phyloP scores from a whole-genome alignment of 2,329 filamentous ascomycete species.

The Arthrocladium fulminans region DNA sequence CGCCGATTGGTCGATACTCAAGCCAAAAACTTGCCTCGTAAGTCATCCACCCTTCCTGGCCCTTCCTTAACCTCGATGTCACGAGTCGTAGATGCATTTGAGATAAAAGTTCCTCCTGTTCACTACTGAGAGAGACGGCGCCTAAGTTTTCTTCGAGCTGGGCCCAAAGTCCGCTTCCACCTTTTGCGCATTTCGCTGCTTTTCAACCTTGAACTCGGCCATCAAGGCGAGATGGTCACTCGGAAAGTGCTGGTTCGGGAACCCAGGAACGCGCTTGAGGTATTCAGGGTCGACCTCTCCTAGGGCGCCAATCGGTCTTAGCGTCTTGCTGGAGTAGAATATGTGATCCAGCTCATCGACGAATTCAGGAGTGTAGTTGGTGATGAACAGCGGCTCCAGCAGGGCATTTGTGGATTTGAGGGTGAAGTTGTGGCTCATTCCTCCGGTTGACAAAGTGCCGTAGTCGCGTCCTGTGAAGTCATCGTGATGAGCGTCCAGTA shows the following conservation, averaged over 20 bases:
- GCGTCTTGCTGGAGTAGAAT: constrained; percentile 87
- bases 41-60: not conserved
- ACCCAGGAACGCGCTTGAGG: constrained; percentile 76
- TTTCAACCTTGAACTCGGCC: constrained; percentile 82
- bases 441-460: constrained; percentile 83
- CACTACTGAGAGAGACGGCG: not conserved
- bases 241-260: constrained; percentile 90
- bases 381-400: constrained; percentile 72
- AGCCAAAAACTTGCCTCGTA: constrained; percentile 2
- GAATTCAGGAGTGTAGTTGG: constrained; percentile 95
- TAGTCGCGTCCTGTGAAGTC: constrained; percentile 78
- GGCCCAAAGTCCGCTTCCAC: constrained; percentile 55
- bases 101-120: no score
- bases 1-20: not conserved
- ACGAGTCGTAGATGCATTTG: not conserved
- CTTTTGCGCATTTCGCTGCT: constrained; percentile 61
- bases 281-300: constrained; percentile 81
- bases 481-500: constrained; percentile 65
- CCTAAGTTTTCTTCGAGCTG: constrained; percentile 3
- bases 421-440: constrained; percentile 90
- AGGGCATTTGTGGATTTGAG: constrained; percentile 76
- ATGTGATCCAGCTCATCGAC: constrained; percentile 91
- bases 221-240: constrained; percentile 86
- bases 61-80: not conserved
- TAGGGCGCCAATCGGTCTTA: constrained; percentile 74